Percentiles rank a stretch among this genome's conserved stretches.
phyloP scores from a whole-genome alignment of 2,329 filamentous ascomycete species.

The Paecilomyces sp. region DNA sequence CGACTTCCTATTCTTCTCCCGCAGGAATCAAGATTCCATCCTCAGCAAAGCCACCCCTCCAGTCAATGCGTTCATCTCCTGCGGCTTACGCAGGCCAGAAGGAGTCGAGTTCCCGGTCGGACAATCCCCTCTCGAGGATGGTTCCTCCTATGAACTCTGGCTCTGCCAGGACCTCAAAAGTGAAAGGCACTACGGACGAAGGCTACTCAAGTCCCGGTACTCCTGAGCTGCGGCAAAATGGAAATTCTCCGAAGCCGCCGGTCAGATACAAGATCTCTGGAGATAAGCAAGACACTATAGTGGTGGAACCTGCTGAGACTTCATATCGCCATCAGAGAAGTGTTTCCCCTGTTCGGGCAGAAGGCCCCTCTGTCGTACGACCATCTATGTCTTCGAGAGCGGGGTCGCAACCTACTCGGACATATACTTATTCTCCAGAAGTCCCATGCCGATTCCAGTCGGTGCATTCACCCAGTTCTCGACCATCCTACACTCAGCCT shows the following conservation, averaged over 20 bases:
- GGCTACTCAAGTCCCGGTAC: constrained; percentile 40
- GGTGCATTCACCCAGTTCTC: constrained; percentile 12
- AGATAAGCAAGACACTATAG: constrained; percentile 17
- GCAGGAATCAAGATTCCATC: constrained; percentile 21
- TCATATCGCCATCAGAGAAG: constrained; percentile 17
- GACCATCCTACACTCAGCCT: constrained; percentile 12
- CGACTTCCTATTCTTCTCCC: constrained; percentile 21
- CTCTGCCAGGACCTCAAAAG: constrained; percentile 27
- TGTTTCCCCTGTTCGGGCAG: constrained; percentile 20
- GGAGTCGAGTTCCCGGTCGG: constrained; percentile 10
- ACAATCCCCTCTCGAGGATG: constrained; percentile 17
- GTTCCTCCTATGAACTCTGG: constrained; percentile 15
- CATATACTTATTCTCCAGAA: constrained; percentile 18
- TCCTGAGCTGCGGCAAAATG: constrained; percentile 29
- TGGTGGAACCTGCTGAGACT: constrained; percentile 18
- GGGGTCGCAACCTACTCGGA: constrained; percentile 17
- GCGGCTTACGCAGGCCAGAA: constrained; percentile 41
- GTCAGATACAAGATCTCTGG: constrained; percentile 26
- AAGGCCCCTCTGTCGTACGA: constrained; percentile 10
- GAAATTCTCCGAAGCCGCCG: constrained; percentile 24
- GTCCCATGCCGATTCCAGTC: constrained; percentile 15
- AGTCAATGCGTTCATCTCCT: constrained; percentile 25
- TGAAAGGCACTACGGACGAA: constrained; percentile 36
- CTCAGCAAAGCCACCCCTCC: constrained; percentile 21
- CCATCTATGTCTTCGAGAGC: constrained; percentile 8